Evolutionary conservation across 2,329 filamentous ascomycete genomes (phyloP).

Genomic region (Xylariaceae sp.): DNA sequence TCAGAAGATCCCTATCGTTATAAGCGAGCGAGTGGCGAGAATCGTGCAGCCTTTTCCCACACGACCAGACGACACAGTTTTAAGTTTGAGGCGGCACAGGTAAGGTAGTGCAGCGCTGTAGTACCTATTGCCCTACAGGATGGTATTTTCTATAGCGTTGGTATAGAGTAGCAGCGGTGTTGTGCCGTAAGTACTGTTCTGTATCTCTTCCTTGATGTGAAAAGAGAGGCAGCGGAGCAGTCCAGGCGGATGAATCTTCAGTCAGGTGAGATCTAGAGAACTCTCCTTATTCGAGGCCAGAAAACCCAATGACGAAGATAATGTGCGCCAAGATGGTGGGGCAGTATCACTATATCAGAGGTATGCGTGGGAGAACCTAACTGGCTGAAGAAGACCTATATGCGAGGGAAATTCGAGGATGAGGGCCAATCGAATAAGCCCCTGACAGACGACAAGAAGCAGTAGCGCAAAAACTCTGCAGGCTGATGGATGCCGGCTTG

Average conservation of each 20-base stretch:
- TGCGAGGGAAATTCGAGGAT: slow-evolving; percentile 32
- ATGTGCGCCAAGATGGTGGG: slow-evolving; percentile 38
- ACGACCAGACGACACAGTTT: background rate
- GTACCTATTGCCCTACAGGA: background rate
- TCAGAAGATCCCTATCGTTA: slow-evolving; percentile 12
- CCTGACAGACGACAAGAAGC: slow-evolving; percentile 16
- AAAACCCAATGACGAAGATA: slow-evolving; percentile 37
- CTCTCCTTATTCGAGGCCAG: slow-evolving; percentile 30
- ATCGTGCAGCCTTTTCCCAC: background rate
- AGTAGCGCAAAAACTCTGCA: slow-evolving; percentile 13
- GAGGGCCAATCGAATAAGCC: slow-evolving; percentile 29
- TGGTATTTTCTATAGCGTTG: slow-evolving; percentile 13
- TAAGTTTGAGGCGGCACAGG: background rate
- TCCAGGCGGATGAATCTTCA: slow-evolving; percentile 19
- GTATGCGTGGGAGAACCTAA: slow-evolving; percentile 41
- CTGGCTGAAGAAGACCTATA: slow-evolving; percentile 35
- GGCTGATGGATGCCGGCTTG: slow-evolving; percentile 24
- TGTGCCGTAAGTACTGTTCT: slow-evolving; percentile 1
- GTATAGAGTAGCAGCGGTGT: background rate
- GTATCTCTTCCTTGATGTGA: slow-evolving; percentile 5
- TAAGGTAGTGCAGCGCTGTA: background rate
- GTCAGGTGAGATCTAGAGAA: slow-evolving; percentile 35
- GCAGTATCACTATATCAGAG: slow-evolving; percentile 41
- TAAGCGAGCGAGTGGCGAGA: slow-evolving; percentile 24
- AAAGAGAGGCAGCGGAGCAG: slow-evolving; percentile 11